Conservation (phyloP, 768 basidiomycete species). For the Lepiota brunneoincarnata region DNA sequence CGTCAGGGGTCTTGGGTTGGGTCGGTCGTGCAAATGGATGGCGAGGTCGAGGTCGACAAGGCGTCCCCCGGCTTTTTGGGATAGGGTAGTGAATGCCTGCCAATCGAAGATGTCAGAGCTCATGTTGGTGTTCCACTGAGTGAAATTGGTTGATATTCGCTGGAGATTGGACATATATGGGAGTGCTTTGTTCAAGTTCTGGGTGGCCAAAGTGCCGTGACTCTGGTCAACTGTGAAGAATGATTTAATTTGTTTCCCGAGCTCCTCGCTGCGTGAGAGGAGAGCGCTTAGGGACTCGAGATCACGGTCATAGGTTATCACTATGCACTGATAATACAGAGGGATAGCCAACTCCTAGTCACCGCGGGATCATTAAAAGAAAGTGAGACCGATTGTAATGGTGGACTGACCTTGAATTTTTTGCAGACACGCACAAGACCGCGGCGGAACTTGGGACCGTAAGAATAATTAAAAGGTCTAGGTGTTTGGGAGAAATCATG, state of each 20-base stretch:
- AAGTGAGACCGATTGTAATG: no score
- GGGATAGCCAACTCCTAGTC: not conserved
- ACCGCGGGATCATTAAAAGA: not conserved
- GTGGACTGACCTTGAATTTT: not conserved
- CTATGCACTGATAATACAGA: conserved; percentile 1
- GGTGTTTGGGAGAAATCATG: not conserved
- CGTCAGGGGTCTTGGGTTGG: not conserved
- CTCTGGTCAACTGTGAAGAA: not conserved
- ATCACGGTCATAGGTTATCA: not conserved
- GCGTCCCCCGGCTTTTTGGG: not conserved
- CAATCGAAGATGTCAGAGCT: not conserved
- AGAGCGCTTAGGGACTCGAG: not conserved
- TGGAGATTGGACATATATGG: not conserved
- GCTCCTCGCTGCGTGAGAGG: not conserved
- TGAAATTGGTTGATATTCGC: not conserved
- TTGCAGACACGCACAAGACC: not conserved
- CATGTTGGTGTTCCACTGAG: not conserved
- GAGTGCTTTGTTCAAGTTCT: not conserved
- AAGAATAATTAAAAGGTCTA: not conserved
- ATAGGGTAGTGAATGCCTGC: not conserved
- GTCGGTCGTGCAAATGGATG: conserved; percentile 2
- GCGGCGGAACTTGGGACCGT: not conserved
- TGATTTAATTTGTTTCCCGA: conserved; percentile 2
- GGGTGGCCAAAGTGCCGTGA: not conserved
- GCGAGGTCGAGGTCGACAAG: conserved; percentile 5